Percentiles rank a stretch among this genome's conserved stretches.
Conservation (phyloP, 2,329 filamentous ascomycete species). For the Anthostomella pinea region DNA sequence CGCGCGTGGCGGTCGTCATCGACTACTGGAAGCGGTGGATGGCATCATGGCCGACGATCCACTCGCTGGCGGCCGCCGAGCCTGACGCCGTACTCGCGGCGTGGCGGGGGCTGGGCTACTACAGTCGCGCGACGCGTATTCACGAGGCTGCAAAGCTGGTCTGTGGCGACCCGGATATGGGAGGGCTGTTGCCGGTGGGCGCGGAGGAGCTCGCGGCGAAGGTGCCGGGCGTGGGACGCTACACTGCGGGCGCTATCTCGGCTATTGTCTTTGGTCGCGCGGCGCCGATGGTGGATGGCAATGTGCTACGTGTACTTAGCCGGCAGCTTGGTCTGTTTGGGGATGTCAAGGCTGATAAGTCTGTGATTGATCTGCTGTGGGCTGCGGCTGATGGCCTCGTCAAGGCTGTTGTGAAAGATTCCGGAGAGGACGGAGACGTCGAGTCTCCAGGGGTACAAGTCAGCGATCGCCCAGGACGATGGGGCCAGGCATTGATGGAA, state of each 20-base stretch:
- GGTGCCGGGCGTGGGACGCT: slow-evolving; percentile 59
- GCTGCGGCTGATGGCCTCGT: slow-evolving; percentile 55
- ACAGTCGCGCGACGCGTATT: slow-evolving; percentile 60
- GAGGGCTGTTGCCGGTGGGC: slow-evolving; percentile 48
- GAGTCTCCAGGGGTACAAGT: slow-evolving; percentile 11
- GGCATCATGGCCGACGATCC: slow-evolving; percentile 57
- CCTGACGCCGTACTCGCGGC: slow-evolving; percentile 55
- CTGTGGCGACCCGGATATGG: slow-evolving; percentile 38
- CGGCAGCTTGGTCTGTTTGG: slow-evolving; percentile 56
- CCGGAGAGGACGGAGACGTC: slow-evolving; percentile 14
- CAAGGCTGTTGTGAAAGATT: slow-evolving; percentile 45
- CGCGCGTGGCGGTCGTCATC: slow-evolving; percentile 59
- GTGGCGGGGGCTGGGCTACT: slow-evolving; percentile 63
- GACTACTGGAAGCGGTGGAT: slow-evolving; percentile 65
- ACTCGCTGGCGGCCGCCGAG: slow-evolving; percentile 50
- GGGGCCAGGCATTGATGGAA: slow-evolving; percentile 66
- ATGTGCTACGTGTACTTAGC: slow-evolving; percentile 59
- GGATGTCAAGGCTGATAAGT: slow-evolving; percentile 55
- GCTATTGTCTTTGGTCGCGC: slow-evolving; percentile 60
- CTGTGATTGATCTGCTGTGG: slow-evolving; percentile 54
- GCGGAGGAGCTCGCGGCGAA: slow-evolving; percentile 45
- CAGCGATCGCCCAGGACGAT: slow-evolving; percentile 54
- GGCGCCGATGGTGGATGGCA: slow-evolving; percentile 62
- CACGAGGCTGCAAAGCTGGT: slow-evolving; percentile 55
- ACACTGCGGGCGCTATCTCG: slow-evolving; percentile 61